Evolutionary conservation across 2,329 filamentous ascomycete genomes (phyloP), one percentile per base, ranked within the genome.

Genomic region (Arthrobotrys conoides): DNA sequence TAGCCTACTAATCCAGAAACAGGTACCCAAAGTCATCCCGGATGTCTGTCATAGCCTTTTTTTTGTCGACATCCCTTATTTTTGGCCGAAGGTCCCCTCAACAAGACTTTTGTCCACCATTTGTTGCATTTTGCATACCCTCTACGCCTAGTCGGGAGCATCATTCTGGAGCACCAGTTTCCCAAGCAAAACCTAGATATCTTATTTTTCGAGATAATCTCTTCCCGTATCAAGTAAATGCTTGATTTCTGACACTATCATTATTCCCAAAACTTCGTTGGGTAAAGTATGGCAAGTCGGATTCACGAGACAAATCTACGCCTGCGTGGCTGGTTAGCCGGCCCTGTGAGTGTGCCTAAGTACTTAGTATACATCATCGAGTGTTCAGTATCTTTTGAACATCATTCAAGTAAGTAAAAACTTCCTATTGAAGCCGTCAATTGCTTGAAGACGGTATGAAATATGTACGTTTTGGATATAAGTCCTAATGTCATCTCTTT

Each of bases 221-320:
- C 16, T 5, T n/a, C 14, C 3, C 41, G 41, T n/a, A 46, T 30
- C 27, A 6, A 6, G 6, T 41, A 24, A 41, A 61, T 61, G 36
- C 6, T n/a, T 5, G 24, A 8, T 22, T 44, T 41, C 9, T 44
- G 12, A 44, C 9, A 61, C 2, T n/a, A n/a, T n/a, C n/a, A n/a
- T n/a, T n/a, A n/a, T n/a, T n/a, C n/a, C n/a, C 3, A 8, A 20
- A 18, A 24, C 53, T 57, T 57, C n/a, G 53, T 22, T n/a, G 53
- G 53, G 20, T 61, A 41, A 41, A 44, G 8, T 18, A 61, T 61
- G 33, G 55, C 18, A 61, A 33, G 18, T 44, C 36, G 55, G 33
- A 24, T 61, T 61, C 10, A 61, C 55, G 55, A 44, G 55, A 61
- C 55, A 61, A 61, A 41, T 44, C 36, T 61, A 22, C 36, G 20